These are phyloP conservation scores for Toxoplasma gondii DNA, from an alignment of 169 alveolate species.

Conservation along the genomic window DNA sequence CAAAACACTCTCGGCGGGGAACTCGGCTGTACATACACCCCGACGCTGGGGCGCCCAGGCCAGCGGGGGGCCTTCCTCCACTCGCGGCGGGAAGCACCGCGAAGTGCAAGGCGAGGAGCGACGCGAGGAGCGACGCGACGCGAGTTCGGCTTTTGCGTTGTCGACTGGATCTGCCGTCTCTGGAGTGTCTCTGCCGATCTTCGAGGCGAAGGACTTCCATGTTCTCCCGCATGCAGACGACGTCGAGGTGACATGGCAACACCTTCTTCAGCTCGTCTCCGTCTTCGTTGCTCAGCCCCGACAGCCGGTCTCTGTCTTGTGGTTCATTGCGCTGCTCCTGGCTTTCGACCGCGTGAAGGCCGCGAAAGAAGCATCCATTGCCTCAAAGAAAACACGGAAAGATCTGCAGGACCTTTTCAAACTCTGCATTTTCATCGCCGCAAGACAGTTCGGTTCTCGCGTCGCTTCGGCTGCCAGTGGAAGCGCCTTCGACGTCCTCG, in stretches of 20 bases:
- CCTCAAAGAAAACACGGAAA: slow-evolving; percentile 40
- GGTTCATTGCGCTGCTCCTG: slow-evolving; percentile 17
- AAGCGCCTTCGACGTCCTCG: slow-evolving; percentile 31
- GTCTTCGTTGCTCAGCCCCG: background rate
- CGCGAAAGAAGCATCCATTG: slow-evolving; percentile 48
- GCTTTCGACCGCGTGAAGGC: slow-evolving; percentile 43
- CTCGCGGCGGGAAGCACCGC: background rate
- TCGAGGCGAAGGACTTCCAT: background rate
- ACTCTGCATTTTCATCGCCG: slow-evolving; percentile 27
- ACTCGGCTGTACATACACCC: background rate
- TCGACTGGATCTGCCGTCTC: background rate
- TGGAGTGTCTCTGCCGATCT: background rate
- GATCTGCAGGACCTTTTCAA: slow-evolving; percentile 50
- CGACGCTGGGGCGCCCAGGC: too few relatives aligned
- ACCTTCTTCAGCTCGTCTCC: background rate
- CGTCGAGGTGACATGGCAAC: slow-evolving; percentile 23
- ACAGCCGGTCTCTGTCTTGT: slow-evolving; percentile 60
- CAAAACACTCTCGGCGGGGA: background rate
- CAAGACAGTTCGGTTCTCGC: slow-evolving; percentile 2
- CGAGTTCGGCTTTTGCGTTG: background rate
- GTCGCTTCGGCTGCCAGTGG: slow-evolving; percentile 49
- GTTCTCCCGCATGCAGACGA: background rate
- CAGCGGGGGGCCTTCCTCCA: background rate
- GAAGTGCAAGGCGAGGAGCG: background rate
- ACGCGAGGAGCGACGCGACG: background rate